These are phyloP conservation scores for Hericium erinaceus DNA, from an alignment of 768 basidiomycete genomes.

Conservation along the genomic window DNA sequence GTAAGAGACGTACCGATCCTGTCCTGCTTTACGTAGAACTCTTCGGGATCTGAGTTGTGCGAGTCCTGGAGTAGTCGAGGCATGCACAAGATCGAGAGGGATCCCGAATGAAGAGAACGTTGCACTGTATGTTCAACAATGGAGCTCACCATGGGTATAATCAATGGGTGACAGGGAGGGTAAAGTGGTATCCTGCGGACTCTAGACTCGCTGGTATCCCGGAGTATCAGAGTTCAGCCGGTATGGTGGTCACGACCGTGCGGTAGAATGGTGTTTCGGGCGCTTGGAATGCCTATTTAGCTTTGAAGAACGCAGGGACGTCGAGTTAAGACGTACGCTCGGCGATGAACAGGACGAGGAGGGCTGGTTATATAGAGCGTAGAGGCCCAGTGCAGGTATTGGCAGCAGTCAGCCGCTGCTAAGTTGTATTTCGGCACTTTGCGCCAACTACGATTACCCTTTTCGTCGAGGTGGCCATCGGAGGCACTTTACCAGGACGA, in stretches of 20 bases:
- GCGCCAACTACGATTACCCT: not conserved
- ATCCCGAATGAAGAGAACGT: not conserved
- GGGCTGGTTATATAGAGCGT: not conserved
- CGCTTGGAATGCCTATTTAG: not conserved
- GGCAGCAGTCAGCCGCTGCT: not conserved
- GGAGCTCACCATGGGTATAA: not conserved
- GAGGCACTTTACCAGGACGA: not conserved
- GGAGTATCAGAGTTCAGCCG: not conserved
- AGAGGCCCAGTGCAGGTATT: not conserved
- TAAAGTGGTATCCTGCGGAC: not conserved
- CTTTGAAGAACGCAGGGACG: not conserved
- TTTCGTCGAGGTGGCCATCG: not conserved
- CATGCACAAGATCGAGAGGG: not conserved
- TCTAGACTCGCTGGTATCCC: not conserved
- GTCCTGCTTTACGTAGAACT: conserved; percentile 94
- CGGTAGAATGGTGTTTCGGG: not conserved
- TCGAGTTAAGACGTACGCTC: not conserved
- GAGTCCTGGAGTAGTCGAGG: conserved; percentile 38
- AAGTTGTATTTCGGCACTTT: not conserved
- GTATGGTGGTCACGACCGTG: not conserved
- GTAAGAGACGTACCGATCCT: conserved; percentile 66
- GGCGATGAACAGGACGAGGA: not conserved
- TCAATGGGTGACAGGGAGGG: not conserved
- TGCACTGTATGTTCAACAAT: not conserved
- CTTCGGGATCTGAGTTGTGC: conserved; percentile 83